Evolutionary conservation across 2,329 filamentous ascomycete genomes (phyloP), one percentile per base, ranked within the genome.

Genomic region (Coniochaeta hoffmannii): DNA sequence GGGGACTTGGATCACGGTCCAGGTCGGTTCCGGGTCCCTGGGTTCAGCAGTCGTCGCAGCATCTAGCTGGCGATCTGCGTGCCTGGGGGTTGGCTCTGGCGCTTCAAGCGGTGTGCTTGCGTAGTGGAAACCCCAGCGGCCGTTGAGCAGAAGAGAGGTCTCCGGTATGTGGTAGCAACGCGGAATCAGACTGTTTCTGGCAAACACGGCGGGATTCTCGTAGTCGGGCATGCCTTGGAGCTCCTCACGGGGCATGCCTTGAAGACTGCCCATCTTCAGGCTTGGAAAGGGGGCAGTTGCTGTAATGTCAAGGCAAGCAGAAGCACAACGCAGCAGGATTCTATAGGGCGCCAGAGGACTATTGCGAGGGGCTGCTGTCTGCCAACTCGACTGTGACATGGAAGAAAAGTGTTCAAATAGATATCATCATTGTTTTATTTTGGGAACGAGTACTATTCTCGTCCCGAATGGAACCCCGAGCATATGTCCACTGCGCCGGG

Each of bases 1-100:
- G 0, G 86, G 86, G 0, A 89, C 86, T 11, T 76, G 68, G 58
- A 85, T 83, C 36, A 69, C 71, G 19, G 71, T 68, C 75, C 80
- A 82, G 61, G 53, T n/a, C 70, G 65, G 60, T 58, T 2, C 61
- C 58, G 8, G 58, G 53, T 19, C 54, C 56, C n/a, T n/a, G n/a
- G n/a, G n/a, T n/a, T n/a, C n/a, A n/a, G n/a, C n/a, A n/a, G n/a
- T n/a, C n/a, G n/a, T n/a, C n/a, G n/a, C n/a, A 22, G 17, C 17
- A 22, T 5, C 4, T 2, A 11, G 36, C 2, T 10, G 36, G 4
- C 12, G 36, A 41, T n/a, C 24, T 46, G 9, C n/a, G 61, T 6
- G 5, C 19, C 8, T 24, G 5, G 44, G 17, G 15, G 64, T 59
- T 9, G 71, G 68, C 35, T 72, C 68, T 19, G 78, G 77, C 0